A percentile compares a stretch with the other conserved stretches of the same genome.
phyloP scores from a whole-genome alignment of 257 asterid species.

The Jacaranda mimosifolia region DNA sequence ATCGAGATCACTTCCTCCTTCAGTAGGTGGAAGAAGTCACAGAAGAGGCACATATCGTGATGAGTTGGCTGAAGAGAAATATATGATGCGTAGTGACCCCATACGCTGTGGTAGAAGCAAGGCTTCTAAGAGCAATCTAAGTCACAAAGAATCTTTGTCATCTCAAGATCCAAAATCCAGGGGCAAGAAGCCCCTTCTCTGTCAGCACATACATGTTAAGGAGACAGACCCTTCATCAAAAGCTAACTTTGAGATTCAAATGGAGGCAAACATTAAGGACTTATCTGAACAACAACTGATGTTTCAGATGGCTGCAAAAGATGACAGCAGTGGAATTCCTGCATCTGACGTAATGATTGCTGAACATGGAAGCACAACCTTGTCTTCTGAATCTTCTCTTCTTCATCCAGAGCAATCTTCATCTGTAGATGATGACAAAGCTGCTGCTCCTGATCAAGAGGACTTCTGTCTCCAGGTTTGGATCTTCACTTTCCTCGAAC shows the following conservation, averaged over 20 bases:
- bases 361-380: conserved; percentile 39
- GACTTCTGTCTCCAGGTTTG: conserved; percentile 57
- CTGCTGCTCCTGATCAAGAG: conserved; percentile 44
- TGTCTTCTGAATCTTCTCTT: conserved; percentile 41
- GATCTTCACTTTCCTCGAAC: conserved; percentile 39
- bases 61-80: conserved; percentile 34
- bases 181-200: conserved; percentile 46
- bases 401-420: conserved; percentile 39
- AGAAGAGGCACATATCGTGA: conserved; percentile 44
- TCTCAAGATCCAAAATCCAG: conserved; percentile 48
- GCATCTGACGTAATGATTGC: conserved; percentile 38
- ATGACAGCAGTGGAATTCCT: conserved; percentile 28
- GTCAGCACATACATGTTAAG: conserved; percentile 35
- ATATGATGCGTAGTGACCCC: conserved; percentile 35
- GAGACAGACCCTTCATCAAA: conserved; percentile 46
- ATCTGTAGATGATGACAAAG: conserved; percentile 33
- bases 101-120: conserved; percentile 36
- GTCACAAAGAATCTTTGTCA: conserved; percentile 37
- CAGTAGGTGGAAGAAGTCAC: conserved; percentile 44
- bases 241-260: conserved; percentile 47
- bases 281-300: conserved; percentile 38
- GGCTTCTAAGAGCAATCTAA: conserved; percentile 45
- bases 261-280: conserved; percentile 44
- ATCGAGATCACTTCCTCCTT: conserved; percentile 56
- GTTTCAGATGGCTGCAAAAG: conserved; percentile 40